Evolutionary conservation across 2,329 filamentous ascomycete species (phyloP).

Genomic region (Calonectria henricotiae): DNA sequence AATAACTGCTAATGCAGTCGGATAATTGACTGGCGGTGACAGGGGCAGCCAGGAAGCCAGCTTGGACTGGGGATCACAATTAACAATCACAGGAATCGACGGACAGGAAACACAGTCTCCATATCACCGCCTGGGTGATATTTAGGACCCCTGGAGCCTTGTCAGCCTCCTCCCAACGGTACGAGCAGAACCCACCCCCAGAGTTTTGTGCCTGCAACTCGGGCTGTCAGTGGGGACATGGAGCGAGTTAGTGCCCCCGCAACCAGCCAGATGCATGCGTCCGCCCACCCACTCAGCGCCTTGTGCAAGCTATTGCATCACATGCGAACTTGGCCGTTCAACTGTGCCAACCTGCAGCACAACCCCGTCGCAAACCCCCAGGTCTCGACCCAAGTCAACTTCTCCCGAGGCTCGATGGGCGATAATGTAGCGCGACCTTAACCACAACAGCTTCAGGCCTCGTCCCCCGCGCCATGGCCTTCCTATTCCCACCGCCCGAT

Average conservation of each 20-base stretch:
- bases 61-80: background rate
- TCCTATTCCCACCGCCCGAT: conserved; percentile 57
- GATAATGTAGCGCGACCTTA: conserved; percentile 50
- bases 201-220: conserved; percentile 30
- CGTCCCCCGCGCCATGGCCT: conserved; percentile 60
- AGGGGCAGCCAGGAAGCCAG: background rate
- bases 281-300: conserved; percentile 43
- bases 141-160: background rate
- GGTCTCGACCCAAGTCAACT: conserved; percentile 36
- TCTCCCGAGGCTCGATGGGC: conserved; percentile 40
- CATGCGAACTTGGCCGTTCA: conserved; percentile 48
- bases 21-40: conserved; percentile 1
- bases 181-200: conserved; percentile 27
- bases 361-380: conserved; percentile 8
- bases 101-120: background rate
- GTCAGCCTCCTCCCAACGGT: conserved; percentile 14
- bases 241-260: conserved; percentile 53
- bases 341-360: conserved; percentile 34
- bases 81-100: background rate
- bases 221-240: conserved; percentile 44
- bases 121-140: background rate
- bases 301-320: conserved; percentile 52
- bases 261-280: conserved; percentile 45
- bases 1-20: conserved; percentile 11
- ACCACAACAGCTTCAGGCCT: conserved; percentile 47